Evolutionary conservation across 257 asterid genomes (phyloP).

Genomic region (Capsicum pubescens): DNA sequence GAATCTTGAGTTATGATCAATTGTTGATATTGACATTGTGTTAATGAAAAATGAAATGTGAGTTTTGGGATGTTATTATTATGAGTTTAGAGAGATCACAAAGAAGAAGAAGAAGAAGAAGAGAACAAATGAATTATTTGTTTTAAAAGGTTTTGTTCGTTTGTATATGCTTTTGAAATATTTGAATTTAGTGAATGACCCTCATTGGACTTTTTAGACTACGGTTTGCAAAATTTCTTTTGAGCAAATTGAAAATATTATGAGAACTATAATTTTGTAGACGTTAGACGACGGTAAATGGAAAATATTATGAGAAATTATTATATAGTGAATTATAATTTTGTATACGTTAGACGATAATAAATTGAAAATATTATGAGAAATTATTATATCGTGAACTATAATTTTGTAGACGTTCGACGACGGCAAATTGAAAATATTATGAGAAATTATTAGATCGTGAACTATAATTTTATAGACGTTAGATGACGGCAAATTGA

Average conservation of each 20-base stretch:
- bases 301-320: neutral
- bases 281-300: no score
- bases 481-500: no score
- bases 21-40: conserved; percentile 14
- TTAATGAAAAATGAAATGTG: neutral
- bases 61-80: neutral
- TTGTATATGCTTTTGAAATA: conserved; percentile 10
- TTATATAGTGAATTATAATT: no score
- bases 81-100: neutral
- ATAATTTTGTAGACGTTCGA: no score
- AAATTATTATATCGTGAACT: no score
- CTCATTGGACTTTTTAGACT: neutral
- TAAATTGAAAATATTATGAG: no score
- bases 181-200: neutral
- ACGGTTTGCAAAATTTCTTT: no score
- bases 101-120: conserved; percentile 7
- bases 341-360: no score
- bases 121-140: conserved; percentile 20
- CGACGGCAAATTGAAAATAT: no score
- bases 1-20: conserved; percentile 16
- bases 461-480: no score
- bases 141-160: neutral
- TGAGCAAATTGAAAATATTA: neutral
- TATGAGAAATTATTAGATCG: no score
- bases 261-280: no score